Evolutionary conservation across 306 rosid genomes (phyloP), one percentile per base, ranked within the genome.

Genomic region (Trichosanthes truncata): DNA sequence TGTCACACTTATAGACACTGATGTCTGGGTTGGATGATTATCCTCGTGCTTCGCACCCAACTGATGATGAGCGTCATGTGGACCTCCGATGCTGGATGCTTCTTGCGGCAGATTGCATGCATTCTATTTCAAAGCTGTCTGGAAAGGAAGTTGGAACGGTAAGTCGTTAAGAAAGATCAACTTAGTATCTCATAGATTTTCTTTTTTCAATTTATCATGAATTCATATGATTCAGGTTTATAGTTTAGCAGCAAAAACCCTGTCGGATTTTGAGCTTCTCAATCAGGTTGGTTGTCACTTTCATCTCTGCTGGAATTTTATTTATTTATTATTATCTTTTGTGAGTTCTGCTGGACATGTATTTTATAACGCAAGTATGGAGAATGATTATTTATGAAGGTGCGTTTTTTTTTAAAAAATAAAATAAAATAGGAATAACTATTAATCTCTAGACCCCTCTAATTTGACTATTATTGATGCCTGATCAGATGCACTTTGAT

Each of bases 61-160:
- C 86, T 80, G 81, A 75, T 60, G 99, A 95, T 84, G 99, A 95
- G 66, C 94, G 88, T 71, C 99, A 95, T 65, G 20, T 95, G 82
- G 99, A 93, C 87, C 97, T 95, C 78, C 89, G 99, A 78, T 93
- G 95, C 81, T 95, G 99, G 97, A 93, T 95, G 97, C 89, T 85
- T 78, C 97, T 95, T 82, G 98, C 97, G 76, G 91, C 98, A n/a
- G 91, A 82, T 45, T 71, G 77, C 77, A 71, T 71, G 77, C 77
- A 71, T 45, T 45, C 77, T 23, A 71, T 71, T 46, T 21, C 77
- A 1, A 57, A 71, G 57, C 77, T 71, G 25, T 23, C 38, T 15
- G 57, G 21, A 46, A 71, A 74, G 77, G 83, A 79, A 79, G 74
- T 83, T 80, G 87, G 81, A 80, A 89, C 72, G 97, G 99, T 95